Conservation (phyloP, 2,329 filamentous ascomycete genomes). For the Xylaria polymorpha region DNA sequence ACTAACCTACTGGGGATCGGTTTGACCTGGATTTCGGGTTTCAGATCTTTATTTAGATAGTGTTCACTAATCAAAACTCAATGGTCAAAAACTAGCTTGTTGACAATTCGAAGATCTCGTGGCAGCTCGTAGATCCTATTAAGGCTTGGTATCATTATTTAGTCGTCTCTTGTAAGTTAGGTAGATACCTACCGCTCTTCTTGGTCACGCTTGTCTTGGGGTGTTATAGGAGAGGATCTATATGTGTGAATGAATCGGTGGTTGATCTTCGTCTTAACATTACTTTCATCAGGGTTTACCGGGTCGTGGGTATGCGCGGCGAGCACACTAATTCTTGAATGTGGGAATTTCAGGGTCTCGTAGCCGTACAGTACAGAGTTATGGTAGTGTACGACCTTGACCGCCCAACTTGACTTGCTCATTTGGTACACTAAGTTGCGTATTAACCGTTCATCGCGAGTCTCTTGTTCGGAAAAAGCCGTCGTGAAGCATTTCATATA, state of each 20-base stretch:
- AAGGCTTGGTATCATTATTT: slow-evolving; percentile 21
- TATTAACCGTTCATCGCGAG: neutral
- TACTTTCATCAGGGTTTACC: slow-evolving; percentile 12
- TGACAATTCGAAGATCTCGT: neutral
- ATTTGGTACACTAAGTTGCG: neutral
- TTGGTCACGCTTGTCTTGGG: neutral
- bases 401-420: slow-evolving; percentile 7
- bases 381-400: slow-evolving; percentile 4
- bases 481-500: neutral
- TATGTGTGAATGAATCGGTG: slow-evolving; percentile 5
- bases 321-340: slow-evolving; percentile 11
- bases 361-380: neutral
- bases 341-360: slow-evolving; percentile 25
- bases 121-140: neutral
- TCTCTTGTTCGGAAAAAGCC: neutral
- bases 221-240: slow-evolving; percentile 6
- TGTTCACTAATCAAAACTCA: slow-evolving; percentile 15
- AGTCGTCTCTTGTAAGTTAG: neutral
- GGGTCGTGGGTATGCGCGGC: slow-evolving; percentile 21
- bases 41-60: slow-evolving; percentile 32
- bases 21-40: slow-evolving; percentile 14
- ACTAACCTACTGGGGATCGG: slow-evolving; percentile 27
- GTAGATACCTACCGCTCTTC: neutral
- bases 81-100: slow-evolving; percentile 1
- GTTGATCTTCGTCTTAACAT: slow-evolving; percentile 13